Evolutionary conservation across 2,329 filamentous ascomycete genomes (phyloP), one percentile per base, ranked within the genome.

Genomic region (Ceratocystis alfenasii): DNA sequence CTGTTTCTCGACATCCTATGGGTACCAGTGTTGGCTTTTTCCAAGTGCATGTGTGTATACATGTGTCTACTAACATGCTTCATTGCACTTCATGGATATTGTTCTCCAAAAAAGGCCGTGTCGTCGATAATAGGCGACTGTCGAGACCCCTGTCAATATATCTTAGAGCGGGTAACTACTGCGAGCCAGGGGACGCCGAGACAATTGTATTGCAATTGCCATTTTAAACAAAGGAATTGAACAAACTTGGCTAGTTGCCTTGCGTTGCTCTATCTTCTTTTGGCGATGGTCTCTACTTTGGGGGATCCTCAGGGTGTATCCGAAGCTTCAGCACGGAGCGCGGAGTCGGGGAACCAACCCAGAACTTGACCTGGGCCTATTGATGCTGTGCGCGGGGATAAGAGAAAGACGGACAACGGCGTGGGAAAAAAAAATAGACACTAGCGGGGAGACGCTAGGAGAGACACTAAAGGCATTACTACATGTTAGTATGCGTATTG

Each of bases 201-300:
- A 59, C 55, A 59, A 59, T 59, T 59, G 55, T 20, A 59, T n/a
- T 59, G 25, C 55, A 59, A 59, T 59, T 59, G 55, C 55, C 55
- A 59, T 20, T 28, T 59, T 36, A 17, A 59, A 36, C 55, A 59
- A 59, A 59, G 25, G 55, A 36, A 59, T 17, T 10, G 55, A 5
- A 20, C 30, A 28, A 36, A 59, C 28, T 59, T 30, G 55, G 55
- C 8, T 59, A 36, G 28, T 3, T 59, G 30, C 55, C 55, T 59
- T 59, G 28, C 30, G 17, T 59, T 30, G 12, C 30, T n/a, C 30
- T 36, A n/a, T n/a, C 55, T 59, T 36, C 55, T 36, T 36, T 59
- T 5, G 17, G 55, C 17, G 5, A 36, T 59, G 5, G 55, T 59
- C 55, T 59, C 25, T 30, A 53, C 48, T 53, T 28, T 53, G 53